Percentiles rank a stretch among this genome's conserved stretches.
These are phyloP conservation scores for Candida boleticola DNA, from an alignment of 805 yeast genomes.

Conservation along the genomic window DNA sequence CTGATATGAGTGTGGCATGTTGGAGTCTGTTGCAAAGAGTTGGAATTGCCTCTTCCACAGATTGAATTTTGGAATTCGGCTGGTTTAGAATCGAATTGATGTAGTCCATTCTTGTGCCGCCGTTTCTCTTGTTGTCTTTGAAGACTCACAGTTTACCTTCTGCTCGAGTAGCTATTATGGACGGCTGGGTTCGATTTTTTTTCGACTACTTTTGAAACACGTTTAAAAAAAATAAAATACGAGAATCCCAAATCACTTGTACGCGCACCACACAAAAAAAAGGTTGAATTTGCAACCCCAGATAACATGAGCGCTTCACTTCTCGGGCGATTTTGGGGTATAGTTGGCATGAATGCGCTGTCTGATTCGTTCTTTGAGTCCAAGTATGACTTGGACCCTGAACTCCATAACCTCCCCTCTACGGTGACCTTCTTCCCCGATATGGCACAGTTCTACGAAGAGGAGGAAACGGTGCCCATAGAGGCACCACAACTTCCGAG, in stretches of 20 bases:
- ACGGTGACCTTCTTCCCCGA: conserved; percentile 15
- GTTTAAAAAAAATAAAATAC: background rate
- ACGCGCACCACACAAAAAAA: no score
- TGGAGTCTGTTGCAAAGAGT: conserved; percentile 84
- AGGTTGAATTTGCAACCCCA: no score
- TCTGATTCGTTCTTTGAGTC: conserved; percentile 4
- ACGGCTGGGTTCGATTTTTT: no score
- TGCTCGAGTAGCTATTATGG: no score
- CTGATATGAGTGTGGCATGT: conserved; percentile 78
- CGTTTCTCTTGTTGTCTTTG: background rate
- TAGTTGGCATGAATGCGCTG: background rate
- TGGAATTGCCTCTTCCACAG: conserved; percentile 80
- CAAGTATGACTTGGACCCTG: conserved; percentile 9
- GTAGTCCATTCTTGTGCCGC: conserved; percentile 29
- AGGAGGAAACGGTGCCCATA: conserved; percentile 5
- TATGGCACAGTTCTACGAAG: conserved; percentile 12
- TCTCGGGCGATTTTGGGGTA: no score
- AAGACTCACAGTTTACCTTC: no score
- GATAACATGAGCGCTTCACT: no score
- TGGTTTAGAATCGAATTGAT: conserved; percentile 34
- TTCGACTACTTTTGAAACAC: background rate
- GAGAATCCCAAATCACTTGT: no score
- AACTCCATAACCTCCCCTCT: conserved; percentile 4
- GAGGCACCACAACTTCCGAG: conserved; percentile 22
- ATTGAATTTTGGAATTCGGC: conserved; percentile 33